Base-by-base conservation (phyloP, 768 basidiomycete genomes). In the Lentinus tigrinus region DNA sequence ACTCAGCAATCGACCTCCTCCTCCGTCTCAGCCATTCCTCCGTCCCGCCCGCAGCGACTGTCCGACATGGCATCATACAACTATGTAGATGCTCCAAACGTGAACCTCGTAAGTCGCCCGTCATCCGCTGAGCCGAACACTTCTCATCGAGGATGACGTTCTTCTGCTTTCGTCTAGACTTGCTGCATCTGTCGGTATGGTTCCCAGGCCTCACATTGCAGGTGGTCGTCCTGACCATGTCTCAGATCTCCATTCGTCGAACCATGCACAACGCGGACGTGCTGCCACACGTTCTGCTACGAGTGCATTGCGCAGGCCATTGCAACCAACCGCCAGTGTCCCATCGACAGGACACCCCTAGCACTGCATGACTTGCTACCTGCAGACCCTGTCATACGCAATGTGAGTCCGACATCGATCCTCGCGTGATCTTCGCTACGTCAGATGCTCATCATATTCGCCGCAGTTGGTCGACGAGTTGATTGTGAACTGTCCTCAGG, bases 231-330 rank as follows among this genome's bases (percentile, higher is more conserved):
- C 89, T 87, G 23, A 78, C 79, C 13, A 21, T 3, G n/a, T 27
- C 2, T 28, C 38, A 62, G 65, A 27, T 46, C 57, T 54, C 90
- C 92, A 3, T 94, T 95, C 67, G 73, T 84, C 8, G 82, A 92
- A 28, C 94, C 93, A 10, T 80, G 80, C 1, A 89, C 89, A 0
- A 87, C 91, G 0, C 79, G 73, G 39, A 83, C 87, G 8, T 95
- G 94, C 65, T 78, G 82, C 58, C 94, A 93, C 69, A 95, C 92
- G 0, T 95, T 95, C 70, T 96, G 94, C 70, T 73, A 73, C n/a
- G 86, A 84, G 28, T 96, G 94, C 67, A 90, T 95, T 58, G 64
- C 75, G n/a, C 77, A 78, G 49, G 89, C 93, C 0, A 78, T 95
- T 3, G 70, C 72, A 13, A 82, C 89, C 58, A 83, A 85, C 7